Conservation (phyloP, 371 early-diverging fungal genomes). For the Rhizopus arrhizus region DNA sequence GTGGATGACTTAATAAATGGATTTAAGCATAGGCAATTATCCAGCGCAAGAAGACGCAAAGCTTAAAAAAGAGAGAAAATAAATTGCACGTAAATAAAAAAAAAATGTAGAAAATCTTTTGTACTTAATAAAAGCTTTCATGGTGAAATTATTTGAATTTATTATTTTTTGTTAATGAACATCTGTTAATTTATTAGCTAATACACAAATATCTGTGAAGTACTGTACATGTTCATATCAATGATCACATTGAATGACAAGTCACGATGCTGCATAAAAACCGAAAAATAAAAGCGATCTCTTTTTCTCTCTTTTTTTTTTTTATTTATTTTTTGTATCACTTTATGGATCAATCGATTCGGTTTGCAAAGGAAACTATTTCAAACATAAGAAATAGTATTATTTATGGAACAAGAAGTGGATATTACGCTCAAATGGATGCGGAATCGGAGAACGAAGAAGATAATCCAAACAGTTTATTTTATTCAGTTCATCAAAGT, state of each 20-base stretch:
- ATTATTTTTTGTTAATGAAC: no score
- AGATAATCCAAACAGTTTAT: slow-evolving; percentile 38
- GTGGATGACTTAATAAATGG: slow-evolving; percentile 68
- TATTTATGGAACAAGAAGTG: slow-evolving; percentile 26
- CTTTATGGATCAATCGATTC: slow-evolving; percentile 34
- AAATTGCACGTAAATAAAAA: no score
- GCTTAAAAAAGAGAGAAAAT: not conserved
- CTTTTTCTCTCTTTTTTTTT: not conserved
- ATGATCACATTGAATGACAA: not conserved
- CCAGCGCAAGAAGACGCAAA: slow-evolving; percentile 20
- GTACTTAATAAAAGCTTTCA: no score
- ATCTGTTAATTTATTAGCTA: no score
- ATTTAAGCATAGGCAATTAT: slow-evolving; percentile 52
- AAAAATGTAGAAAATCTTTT: no score
- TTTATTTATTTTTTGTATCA: slow-evolving; percentile 1
- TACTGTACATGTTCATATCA: no score
- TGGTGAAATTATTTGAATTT: no score
- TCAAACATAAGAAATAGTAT: slow-evolving; percentile 33
- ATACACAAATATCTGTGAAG: no score
- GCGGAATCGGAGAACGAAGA: slow-evolving; percentile 48
- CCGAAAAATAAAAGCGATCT: not conserved
- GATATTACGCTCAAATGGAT: slow-evolving; percentile 48
- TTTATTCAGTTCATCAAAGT: slow-evolving; percentile 43
- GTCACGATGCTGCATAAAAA: slow-evolving; percentile 18
- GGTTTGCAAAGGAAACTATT: slow-evolving; percentile 32